A percentile compares a stretch with the other conserved stretches of the same genome.
phyloP scores from a whole-genome alignment of 176 grass and related monocot genomes.

The Oryza longistaminata region DNA sequence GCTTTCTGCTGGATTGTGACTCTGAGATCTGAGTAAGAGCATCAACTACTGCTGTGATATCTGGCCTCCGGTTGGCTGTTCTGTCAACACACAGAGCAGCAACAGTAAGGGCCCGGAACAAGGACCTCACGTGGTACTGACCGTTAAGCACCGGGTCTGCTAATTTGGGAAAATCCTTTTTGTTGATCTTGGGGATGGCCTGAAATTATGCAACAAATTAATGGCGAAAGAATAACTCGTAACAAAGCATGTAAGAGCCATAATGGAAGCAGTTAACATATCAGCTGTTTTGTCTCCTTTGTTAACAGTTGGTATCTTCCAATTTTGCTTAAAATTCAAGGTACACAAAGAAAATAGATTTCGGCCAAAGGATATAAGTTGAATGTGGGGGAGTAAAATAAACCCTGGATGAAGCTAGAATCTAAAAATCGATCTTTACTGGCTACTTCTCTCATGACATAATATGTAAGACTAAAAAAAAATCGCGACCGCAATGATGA shows the following conservation, averaged over 20 bases:
- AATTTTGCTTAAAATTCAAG: neutral
- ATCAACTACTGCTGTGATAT: constrained; percentile 14
- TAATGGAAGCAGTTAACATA: neutral
- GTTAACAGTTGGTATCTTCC: neutral
- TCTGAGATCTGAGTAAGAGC: constrained; percentile 37
- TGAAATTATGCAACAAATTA: constrained; percentile 35
- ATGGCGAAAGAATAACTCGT: neutral
- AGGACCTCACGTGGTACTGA: neutral
- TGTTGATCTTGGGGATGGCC: neutral
- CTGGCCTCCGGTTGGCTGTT: constrained; percentile 28
- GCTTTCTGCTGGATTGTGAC: neutral
- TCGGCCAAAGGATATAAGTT: neutral
- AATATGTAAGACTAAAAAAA: neutral
- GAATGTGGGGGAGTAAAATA: neutral
- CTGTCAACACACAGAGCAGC: constrained; percentile 30
- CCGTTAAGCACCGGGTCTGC: constrained; percentile 31
- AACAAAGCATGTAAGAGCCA: neutral
- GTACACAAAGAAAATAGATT: neutral
- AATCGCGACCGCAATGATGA: neutral
- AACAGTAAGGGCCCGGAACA: constrained; percentile 31
- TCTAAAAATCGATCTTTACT: neutral
- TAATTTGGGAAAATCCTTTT: constrained; percentile 1
- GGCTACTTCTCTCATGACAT: neutral
- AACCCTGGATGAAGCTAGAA: neutral
- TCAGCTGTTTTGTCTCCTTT: neutral